phyloP scores from a whole-genome alignment of 345 rosid species.

The Bruguiera gymnorhiza region DNA sequence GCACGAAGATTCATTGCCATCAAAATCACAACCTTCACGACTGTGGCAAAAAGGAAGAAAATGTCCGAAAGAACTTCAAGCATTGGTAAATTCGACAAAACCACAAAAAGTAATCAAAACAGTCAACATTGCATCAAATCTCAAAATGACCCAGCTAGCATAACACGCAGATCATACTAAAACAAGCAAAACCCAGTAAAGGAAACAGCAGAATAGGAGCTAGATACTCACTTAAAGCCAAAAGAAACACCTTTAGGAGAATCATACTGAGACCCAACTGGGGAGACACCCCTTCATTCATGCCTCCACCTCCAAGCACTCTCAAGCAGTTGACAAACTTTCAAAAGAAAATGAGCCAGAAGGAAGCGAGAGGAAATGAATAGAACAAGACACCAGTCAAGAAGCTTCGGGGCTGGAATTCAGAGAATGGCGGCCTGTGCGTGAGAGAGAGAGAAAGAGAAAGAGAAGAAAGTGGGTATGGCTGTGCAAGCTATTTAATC shows the following conservation, averaged over 20 bases:
- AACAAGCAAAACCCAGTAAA: constrained; percentile 28
- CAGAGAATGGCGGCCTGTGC: constrained; percentile 8
- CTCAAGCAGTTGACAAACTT: background rate
- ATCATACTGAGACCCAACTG: constrained; percentile 23
- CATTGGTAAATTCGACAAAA: constrained; percentile 14
- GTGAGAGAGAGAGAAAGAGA: constrained; percentile 7
- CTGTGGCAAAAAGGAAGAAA: background rate
- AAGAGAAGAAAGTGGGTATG: constrained; percentile 16
- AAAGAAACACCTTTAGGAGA: constrained; percentile 26
- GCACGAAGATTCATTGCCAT: background rate
- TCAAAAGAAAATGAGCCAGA: background rate
- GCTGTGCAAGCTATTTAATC: constrained; percentile 16
- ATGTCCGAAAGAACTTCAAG: background rate
- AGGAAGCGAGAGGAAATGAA: background rate
- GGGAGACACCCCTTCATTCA: constrained; percentile 40
- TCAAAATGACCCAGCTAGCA: constrained; percentile 23
- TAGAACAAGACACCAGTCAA: background rate
- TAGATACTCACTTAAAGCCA: constrained; percentile 38
- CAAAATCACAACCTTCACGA: constrained; percentile 5
- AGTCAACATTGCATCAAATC: constrained; percentile 8
- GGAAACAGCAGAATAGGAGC: constrained; percentile 11
- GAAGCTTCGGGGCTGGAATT: constrained; percentile 17
- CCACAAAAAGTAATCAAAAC: constrained; percentile 9
- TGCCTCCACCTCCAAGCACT: constrained; percentile 17
- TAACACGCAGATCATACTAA: constrained; percentile 31